Evolutionary conservation across 2,329 filamentous ascomycete genomes (phyloP).

Genomic region (Pseudogymnoascus sp.): DNA sequence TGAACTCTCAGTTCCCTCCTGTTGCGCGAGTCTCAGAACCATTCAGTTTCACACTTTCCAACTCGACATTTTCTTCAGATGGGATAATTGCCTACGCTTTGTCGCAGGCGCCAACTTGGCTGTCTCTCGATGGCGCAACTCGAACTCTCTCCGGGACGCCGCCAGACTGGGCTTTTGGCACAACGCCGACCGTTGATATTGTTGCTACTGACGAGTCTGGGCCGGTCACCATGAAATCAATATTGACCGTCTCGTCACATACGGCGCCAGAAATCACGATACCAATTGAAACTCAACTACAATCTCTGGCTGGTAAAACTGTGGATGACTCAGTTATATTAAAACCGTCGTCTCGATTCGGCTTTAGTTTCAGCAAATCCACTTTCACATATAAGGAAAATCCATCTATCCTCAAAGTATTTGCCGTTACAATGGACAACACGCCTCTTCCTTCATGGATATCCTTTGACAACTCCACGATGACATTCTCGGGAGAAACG

Average conservation of each 20-base stretch:
- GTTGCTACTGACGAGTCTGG: slow-evolving; percentile 61
- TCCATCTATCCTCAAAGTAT: slow-evolving; percentile 55
- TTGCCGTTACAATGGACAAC: slow-evolving; percentile 67
- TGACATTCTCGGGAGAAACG: slow-evolving; percentile 65
- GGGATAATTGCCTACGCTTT: slow-evolving; percentile 59
- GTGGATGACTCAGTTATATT: slow-evolving; percentile 51
- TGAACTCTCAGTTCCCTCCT: slow-evolving; percentile 78
- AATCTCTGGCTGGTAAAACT: slow-evolving; percentile 50
- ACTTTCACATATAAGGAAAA: slow-evolving; percentile 52
- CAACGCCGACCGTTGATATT: slow-evolving; percentile 59
- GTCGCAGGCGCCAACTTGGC: slow-evolving; percentile 59
- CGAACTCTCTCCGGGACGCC: slow-evolving; percentile 68
- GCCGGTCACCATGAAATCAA: slow-evolving; percentile 56
- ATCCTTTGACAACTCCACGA: slow-evolving; percentile 54
- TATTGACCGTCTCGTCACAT: slow-evolving; percentile 59
- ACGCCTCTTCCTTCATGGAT: slow-evolving; percentile 85
- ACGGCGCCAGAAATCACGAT: slow-evolving; percentile 46
- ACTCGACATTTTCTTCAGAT: slow-evolving; percentile 62
- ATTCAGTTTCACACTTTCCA: slow-evolving; percentile 65
- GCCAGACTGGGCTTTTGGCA: slow-evolving; percentile 41
- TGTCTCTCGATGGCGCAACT: slow-evolving; percentile 58
- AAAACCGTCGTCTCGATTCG: slow-evolving; percentile 46
- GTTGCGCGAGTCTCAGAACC: slow-evolving; percentile 61
- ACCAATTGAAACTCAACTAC: slow-evolving; percentile 51
- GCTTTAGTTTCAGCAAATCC: slow-evolving; percentile 44